phyloP scores from a whole-genome alignment of 1,284 basidiomycete genomes.

The Rhodofomes roseus region DNA sequence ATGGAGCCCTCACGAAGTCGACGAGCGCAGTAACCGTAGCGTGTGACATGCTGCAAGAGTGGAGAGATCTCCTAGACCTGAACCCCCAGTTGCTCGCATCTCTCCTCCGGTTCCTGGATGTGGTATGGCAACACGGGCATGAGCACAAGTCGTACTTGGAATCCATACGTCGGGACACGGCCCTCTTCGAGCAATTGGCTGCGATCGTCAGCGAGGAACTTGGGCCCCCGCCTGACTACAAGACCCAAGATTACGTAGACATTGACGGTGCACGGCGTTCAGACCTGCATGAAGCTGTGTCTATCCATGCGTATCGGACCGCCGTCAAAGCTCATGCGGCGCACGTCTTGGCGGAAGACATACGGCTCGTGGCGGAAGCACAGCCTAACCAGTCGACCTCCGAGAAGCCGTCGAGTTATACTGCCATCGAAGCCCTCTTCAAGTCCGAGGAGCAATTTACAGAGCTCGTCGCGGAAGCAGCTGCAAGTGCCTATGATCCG shows the following conservation, averaged over 20 bases:
- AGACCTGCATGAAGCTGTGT: slow-evolving; percentile 56
- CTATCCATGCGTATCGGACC: slow-evolving; percentile 66
- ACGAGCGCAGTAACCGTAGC: slow-evolving; percentile 63
- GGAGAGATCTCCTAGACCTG: slow-evolving; percentile 71
- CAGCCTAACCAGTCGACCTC: slow-evolving; percentile 32
- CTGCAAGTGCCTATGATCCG: slow-evolving; percentile 68
- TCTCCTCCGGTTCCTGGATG: slow-evolving; percentile 75
- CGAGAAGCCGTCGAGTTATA: slow-evolving; percentile 55
- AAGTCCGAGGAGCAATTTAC: slow-evolving; percentile 56
- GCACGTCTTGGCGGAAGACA: slow-evolving; percentile 68
- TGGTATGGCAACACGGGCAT: slow-evolving; percentile 80
- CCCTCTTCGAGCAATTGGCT: slow-evolving; percentile 65
- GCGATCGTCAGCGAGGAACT: slow-evolving; percentile 61
- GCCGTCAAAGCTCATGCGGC: slow-evolving; percentile 74
- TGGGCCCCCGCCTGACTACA: slow-evolving; percentile 64
- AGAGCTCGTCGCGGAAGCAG: slow-evolving; percentile 64
- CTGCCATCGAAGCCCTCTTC: slow-evolving; percentile 51
- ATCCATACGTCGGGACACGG: slow-evolving; percentile 47
- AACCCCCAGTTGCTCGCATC: slow-evolving; percentile 77
- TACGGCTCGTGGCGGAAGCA: slow-evolving; percentile 51
- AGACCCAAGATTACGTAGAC: slow-evolving; percentile 40
- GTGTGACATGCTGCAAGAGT: slow-evolving; percentile 58
- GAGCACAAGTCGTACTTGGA: slow-evolving; percentile 69
- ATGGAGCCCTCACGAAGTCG: slow-evolving; percentile 27
- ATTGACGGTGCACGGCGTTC: slow-evolving; percentile 55